Conservation (phyloP, 768 basidiomycete genomes). For the Rhodotorula diobovata region DNA sequence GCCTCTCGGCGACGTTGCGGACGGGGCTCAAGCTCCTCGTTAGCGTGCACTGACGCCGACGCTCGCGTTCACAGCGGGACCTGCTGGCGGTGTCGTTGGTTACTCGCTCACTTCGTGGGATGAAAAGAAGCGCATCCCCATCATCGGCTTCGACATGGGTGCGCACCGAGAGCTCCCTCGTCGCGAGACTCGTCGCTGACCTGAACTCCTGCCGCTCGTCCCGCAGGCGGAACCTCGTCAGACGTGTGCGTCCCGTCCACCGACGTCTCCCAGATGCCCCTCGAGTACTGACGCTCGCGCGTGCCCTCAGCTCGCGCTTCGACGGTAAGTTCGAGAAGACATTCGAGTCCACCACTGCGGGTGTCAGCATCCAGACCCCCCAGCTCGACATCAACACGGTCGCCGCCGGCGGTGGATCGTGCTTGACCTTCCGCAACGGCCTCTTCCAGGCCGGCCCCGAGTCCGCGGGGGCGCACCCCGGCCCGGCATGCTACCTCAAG, state of each 20-base stretch:
- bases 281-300: not conserved
- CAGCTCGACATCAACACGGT: constrained; percentile 88
- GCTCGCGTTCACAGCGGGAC: constrained; percentile 47
- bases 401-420: constrained; percentile 89
- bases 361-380: constrained; percentile 83
- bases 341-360: constrained; percentile 92
- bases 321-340: constrained; percentile 86
- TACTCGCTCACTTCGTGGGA: constrained; percentile 89
- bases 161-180: too few relatives aligned
- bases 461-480: constrained; percentile 88
- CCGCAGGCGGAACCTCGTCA: constrained; percentile 44
- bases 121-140: constrained; percentile 48
- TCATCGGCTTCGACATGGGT: constrained; percentile 65
- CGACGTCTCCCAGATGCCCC: too few relatives aligned
- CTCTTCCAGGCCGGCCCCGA: constrained; percentile 87
- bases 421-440: constrained; percentile 81
- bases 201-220: too few relatives aligned
- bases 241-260: not conserved
- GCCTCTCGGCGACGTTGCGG: not conserved
- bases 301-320: constrained; percentile 63
- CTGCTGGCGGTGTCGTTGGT: constrained; percentile 93
- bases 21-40: too few relatives aligned
- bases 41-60: too few relatives aligned
- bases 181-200: too few relatives aligned
- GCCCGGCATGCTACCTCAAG: constrained; percentile 83